Evolutionary conservation across 2,329 filamentous ascomycete genomes (phyloP), one percentile per base, ranked within the genome.

Genomic region (Cladobotryum mycophilum): DNA sequence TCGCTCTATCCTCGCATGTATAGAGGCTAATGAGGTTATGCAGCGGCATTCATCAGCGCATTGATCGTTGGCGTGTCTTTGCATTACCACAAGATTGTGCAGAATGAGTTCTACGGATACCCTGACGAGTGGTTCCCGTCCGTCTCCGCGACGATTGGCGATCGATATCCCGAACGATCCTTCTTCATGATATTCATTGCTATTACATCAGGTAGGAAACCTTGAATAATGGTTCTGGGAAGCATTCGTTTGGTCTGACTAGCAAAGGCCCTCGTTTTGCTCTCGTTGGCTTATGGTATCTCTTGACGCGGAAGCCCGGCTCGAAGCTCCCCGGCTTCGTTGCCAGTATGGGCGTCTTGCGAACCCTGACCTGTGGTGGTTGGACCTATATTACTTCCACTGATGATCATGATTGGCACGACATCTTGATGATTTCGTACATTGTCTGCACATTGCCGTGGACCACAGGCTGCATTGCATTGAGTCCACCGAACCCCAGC

Each of bases 371-470:
- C 4, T 99, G 93, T 64, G 93, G 92, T 60, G 93, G 93, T 53
- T 99, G 93, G 92, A 96, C 93, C 48, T 99, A 97, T 69, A 84
- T 99, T 55, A 99, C 93, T 22, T 97, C 93, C 55, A 99, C 93
- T 41, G 93, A 99, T 67, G 89, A 97, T 67, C 93, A 99, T 69
- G 84, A 95, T 70, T 97, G 90, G 91, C 93, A 99, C 68, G 93
- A 99, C 64, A 92, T 97, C 56, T 92, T 99, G 68, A 99, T 99
- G 93, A 96, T 99, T 60, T 95, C 90, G 13, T 99, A 99, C 69
- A 77, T 99, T 50, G 85, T 99, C 42, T 87, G 89, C 34, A 97
- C 93, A 3, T 76, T 99, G 48, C 93, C 93, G 2, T 99, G 93
- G 93, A 99, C 92, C 2, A 69, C 89, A 44, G 93, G 93, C 45